Base-by-base conservation (phyloP, 495 filamentous ascomycete species). In the Penicillium macrosclerotiorum region DNA sequence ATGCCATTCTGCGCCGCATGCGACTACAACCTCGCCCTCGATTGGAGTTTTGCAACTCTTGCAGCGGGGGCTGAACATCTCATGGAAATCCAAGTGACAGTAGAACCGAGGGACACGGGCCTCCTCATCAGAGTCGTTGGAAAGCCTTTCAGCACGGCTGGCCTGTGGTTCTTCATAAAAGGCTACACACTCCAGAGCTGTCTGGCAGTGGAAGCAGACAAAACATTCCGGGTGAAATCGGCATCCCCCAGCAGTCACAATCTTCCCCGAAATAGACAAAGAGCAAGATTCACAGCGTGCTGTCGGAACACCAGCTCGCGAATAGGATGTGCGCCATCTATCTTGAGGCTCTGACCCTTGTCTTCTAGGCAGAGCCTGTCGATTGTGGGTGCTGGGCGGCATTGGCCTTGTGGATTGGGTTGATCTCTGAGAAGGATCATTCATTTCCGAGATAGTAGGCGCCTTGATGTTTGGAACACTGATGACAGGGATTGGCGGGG, bases 11-110 rank as follows among this genome's bases (percentile, higher is more conserved):
- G 85, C 83, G 14, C 94, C 93, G 54, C 93, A 87, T 3, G 93
- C 93, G 29, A 97, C 83, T 9, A 95, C 82, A 30, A 96, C 87
- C 70, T 97, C 92, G 31, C 90, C 89, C 62, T 97, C 87, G 56
- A 99, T 99, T n/a, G 93, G 93, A 19, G 93, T 99, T 69, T 88
- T 93, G 76, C 93, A 99, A 67, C 84, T 90, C 70, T 92, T 92
- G 71, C 93, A 99, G 30, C 89, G 82, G 13, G 93, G 93, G 42
- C 88, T 90, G 64, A 87, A 97, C 27, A 88, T 68, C 59, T 99
- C 93, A 63, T 99, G 93, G 77, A 90, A 99, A 72, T 99, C 93
- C 16, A 99, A 79, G 64, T 97, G 94, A 69, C 93, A 99, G 69
- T 88, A 99, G 75, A 96, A 96, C 20, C 91, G 84, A 39, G 87